Base-by-base conservation (phyloP, 257 asterid genomes). In the Solanum pennellii region DNA sequence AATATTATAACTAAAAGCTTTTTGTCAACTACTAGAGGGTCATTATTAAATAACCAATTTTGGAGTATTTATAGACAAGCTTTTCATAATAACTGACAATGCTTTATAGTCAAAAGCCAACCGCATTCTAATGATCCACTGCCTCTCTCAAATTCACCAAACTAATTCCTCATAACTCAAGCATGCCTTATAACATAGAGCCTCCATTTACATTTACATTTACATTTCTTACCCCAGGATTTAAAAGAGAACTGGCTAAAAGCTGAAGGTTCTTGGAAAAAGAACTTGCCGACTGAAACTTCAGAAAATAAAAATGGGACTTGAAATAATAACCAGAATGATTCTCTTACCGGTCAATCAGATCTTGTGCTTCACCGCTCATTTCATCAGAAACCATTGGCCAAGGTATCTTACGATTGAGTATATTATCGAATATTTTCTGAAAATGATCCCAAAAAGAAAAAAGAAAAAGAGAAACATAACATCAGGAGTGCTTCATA, bases 341-440 rank as follows among this genome's bases (percentile, higher is more conserved):
- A 86, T 72, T 88, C 87, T 87, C 95, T 91, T 92, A 97, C 99
- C 92, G 92, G 90, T 97, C 99, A 89, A 97, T 97, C 93, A 97
- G 92, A 91, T 96, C 98, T 89, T 91, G 89, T 59, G 99, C 95
- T 84, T 95, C 98, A 47, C 68, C 88, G 91, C 97, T 96, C 99
- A 97, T 95, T 92, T 96, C 99, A 82, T 93, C 98, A 37, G 98
- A 95, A 21, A 94, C 95, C 42, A 76, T 88, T 39, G 99, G 99
- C 99, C 99, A 97, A 88, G 97, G 99, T 88, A 97, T 95, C 89
- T 96, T 96, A 72, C 98, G 96, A 88, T 97, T 97, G 88, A 97
- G 99, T 91, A 97, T 97, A 92, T 97, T 97, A 86, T 94, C 97
- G 77, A 97, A 97, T 90, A 97, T 96, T 93, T 93, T 93, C 99